Conservation (phyloP, 169 alveolate species). For the Eimeria maxima region DNA sequence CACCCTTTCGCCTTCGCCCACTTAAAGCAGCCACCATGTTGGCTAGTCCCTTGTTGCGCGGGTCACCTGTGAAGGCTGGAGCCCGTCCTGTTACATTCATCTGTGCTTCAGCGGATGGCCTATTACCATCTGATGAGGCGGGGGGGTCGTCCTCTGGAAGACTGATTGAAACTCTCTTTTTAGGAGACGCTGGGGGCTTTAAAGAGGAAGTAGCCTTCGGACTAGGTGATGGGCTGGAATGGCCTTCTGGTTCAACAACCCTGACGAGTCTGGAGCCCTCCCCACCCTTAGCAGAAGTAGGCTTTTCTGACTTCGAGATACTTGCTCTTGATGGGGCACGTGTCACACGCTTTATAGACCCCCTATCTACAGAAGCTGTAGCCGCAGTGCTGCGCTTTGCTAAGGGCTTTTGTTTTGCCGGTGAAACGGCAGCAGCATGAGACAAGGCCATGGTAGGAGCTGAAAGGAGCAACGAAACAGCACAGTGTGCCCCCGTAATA, state of each 20-base stretch:
- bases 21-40: conserved; percentile 82
- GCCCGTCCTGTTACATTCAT: conserved; percentile 62
- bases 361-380: conserved; percentile 23
- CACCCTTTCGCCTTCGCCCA: conserved; percentile 56
- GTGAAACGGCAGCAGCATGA: conserved; percentile 6
- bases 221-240: background rate
- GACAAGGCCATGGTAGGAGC: conserved; percentile 5
- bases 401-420: conserved; percentile 17
- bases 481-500: background rate
- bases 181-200: background rate
- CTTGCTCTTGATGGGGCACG: conserved; percentile 56
- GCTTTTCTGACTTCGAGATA: conserved; percentile 47
- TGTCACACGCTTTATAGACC: conserved; percentile 13
- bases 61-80: conserved; percentile 85
- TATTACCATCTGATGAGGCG: background rate
- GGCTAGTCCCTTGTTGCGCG: conserved; percentile 83
- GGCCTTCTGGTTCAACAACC: conserved; percentile 36
- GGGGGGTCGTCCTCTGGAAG: background rate
- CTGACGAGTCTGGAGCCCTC: conserved; percentile 77
- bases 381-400: conserved; percentile 26
- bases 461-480: background rate
- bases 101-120: conserved; percentile 43
- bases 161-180: background rate
- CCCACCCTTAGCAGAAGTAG: conserved; percentile 64
- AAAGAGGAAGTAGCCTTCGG: background rate